Evolutionary conservation across 768 basidiomycete genomes (phyloP), one percentile per base, ranked within the genome.

Genomic region (Lentinula lateritia): DNA sequence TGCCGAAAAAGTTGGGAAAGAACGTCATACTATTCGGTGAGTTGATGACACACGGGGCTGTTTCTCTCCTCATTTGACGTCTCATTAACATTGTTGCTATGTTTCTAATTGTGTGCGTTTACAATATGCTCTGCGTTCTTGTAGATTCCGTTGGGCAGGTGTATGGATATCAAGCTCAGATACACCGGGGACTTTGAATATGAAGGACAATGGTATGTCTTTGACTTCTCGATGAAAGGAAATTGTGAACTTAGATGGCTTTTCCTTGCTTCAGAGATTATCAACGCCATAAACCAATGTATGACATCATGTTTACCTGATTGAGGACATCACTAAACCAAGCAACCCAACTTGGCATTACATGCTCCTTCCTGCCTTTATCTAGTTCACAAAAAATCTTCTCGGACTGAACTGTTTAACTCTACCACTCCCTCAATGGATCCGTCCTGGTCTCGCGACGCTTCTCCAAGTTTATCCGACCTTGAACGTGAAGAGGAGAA

Each of bases 201-300:
- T 97, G 90, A 92, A 96, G 66, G 90, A 92, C 65, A 88, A 89
- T 54, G 90, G 94, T 92, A 64, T 50, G n/a, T 36, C 5, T 46
- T 41, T 36, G 12, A 4, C 36, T 15, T 8, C 38, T 38, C 6
- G 16, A 38, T 45, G 20, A 12, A 16, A 36, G 12, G 23, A 23
- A 23, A 23, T 23, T 23, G 23, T 23, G 1, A 23, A 23, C 23
- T 23, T 23, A 23, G 23, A 23, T 23, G 23, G 50, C 58, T 28
- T 57, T 35, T 58, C 62, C 60, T 50, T 62, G 35, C 61, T 55
- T 23, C 68, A 87, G 95, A 98, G 72, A 87, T 93, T 6, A 94
- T 98, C 75, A 95, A 98, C 81, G 95, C 95, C 64, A 92, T 95
- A 89, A 90, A 96, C 62, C 93, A 96, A 78, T 94, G 93, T 95